These are phyloP conservation scores for Lepidium aucheri DNA, from an alignment of 345 rosid genomes.

Conservation along the genomic window DNA sequence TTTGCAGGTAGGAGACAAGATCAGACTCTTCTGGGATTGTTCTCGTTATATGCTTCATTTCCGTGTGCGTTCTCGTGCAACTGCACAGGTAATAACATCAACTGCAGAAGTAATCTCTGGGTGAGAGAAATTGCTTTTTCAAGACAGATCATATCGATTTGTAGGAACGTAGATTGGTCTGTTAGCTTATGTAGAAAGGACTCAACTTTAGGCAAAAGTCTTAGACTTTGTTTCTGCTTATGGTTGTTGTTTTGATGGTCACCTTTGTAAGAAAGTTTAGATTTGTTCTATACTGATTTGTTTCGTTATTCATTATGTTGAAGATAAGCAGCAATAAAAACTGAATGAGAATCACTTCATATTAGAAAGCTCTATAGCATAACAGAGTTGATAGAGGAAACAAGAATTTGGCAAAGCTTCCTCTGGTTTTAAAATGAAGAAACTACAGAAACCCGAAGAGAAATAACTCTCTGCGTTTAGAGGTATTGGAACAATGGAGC, in stretches of 20 bases:
- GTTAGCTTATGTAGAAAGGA: neutral
- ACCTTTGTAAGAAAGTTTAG: neutral
- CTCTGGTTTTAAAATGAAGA: constrained; percentile 15
- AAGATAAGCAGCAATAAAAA: neutral
- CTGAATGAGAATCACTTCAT: neutral
- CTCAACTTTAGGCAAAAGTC: neutral
- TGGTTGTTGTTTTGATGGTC: neutral
- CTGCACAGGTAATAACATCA: neutral
- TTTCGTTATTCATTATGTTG: neutral
- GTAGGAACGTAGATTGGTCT: neutral
- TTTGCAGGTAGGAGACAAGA: neutral
- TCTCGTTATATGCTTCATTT: neutral
- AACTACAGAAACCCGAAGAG: constrained; percentile 13
- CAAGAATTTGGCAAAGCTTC: constrained; percentile 18
- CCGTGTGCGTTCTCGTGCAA: neutral
- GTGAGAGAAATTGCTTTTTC: neutral
- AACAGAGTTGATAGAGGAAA: constrained; percentile 5
- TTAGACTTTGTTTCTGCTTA: neutral
- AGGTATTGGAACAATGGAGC: neutral
- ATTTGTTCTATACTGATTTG: neutral
- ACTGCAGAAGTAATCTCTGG: neutral
- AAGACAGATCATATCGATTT: neutral
- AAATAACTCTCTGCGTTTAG: constrained; percentile 9
- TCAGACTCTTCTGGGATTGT: constrained; percentile 1
- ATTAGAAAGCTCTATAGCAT: constrained; percentile 6